Conservation (phyloP, 495 filamentous ascomycete genomes). For the Ramalina intermedia region DNA sequence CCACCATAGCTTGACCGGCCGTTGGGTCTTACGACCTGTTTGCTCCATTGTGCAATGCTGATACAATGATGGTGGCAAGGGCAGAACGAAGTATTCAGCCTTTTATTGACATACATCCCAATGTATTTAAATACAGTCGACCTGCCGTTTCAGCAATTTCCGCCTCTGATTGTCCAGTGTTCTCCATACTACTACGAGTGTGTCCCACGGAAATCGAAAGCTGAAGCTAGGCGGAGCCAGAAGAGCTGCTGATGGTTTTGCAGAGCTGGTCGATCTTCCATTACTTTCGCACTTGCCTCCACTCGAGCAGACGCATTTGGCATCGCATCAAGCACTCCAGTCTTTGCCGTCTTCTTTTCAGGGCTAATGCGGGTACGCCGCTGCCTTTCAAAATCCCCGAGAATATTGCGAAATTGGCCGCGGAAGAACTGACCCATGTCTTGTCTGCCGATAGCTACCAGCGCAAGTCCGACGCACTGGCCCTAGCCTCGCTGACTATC, state of each 20-base stretch:
- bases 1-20: neutral
- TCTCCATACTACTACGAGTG: slow-evolving; percentile 9
- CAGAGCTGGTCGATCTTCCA: slow-evolving; percentile 12
- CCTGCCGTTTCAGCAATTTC: slow-evolving; percentile 30
- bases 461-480: slow-evolving; percentile 12
- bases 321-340: slow-evolving; percentile 9
- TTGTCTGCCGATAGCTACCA: slow-evolving; percentile 12
- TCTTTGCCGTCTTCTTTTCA: slow-evolving; percentile 23
- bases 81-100: slow-evolving; percentile 28
- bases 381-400: too few relatives aligned
- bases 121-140: slow-evolving; percentile 16
- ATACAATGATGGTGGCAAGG: neutral
- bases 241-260: neutral
- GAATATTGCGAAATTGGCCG: too few relatives aligned
- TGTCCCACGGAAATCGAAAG: neutral
- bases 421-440: neutral
- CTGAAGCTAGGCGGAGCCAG: neutral
- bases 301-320: slow-evolving; percentile 4
- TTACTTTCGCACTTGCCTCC: slow-evolving; percentile 17
- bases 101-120: slow-evolving; percentile 31
- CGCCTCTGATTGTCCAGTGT: slow-evolving; percentile 12
- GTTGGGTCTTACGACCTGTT: too few relatives aligned
- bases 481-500: slow-evolving; percentile 11
- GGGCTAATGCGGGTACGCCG: slow-evolving; percentile 11
- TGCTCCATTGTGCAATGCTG: neutral